Evolutionary conservation across 73 alveolate genomes (phyloP), one percentile per base, ranked within the genome.

Genomic region (Uronychia setigera): DNA sequence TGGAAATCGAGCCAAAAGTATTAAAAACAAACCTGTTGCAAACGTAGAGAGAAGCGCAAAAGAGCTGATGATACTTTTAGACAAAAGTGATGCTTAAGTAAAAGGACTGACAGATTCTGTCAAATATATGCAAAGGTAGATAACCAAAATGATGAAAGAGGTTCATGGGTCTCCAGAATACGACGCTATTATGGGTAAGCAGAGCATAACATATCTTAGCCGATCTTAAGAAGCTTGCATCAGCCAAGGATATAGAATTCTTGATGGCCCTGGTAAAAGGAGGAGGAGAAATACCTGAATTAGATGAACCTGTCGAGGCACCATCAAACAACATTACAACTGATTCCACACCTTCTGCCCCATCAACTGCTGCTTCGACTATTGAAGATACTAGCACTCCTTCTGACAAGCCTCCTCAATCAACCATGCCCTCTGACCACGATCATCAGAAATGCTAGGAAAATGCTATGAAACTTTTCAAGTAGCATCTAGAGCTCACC

Each of bases 1-100:
- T 86, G 99, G 99, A 25, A 94, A 92, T 74, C 91, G 99, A 77
- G 99, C 99, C 26, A 98, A 98, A 87, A 87, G 86, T 87, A 96
- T 98, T 78, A 98, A 97, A 84, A 98, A 97, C 83, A 87, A 92
- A 80, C 97, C 96, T 29, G 80, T 85, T 26, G 93, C 91, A 0
- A 96, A 96, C 80, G 89, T 93, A 76, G 96, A 94, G 75, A 81
- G 94, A 25, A 85, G 95, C 0, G 95, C 95, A 19, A 87, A 92
- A 58, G 99, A 96, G 78, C 80, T 96, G 11, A 80, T 91, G 77
- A 74, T 87, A 1, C 92, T 88, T 1, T 76, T 94, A 19, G 85
- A 81, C 32, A 86, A 83, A 27, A 94, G 96, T 26, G 93, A 92
- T 29, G 85, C 83, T n/a, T 84, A 91, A 59, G 88, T 92, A 13